Conservation (phyloP, 164 flowering plant species). For the Platanus orientalis region DNA sequence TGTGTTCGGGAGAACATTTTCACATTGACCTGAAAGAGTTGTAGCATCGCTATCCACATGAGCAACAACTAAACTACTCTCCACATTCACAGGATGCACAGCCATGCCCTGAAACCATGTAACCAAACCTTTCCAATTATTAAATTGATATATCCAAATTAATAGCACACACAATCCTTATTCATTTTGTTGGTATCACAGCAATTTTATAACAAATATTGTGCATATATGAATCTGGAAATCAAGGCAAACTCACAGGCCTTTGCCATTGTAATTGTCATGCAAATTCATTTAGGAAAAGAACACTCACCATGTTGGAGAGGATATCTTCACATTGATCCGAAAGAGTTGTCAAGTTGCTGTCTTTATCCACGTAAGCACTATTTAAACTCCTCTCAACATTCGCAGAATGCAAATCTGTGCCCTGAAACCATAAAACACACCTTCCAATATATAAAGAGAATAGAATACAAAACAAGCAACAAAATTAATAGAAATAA, state of each 20-base stretch:
- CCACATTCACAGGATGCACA: constrained; percentile 7
- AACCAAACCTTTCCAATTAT: not conserved
- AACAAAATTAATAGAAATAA: not conserved
- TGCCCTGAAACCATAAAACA: constrained; percentile 22
- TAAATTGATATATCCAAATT: too few species aligned
- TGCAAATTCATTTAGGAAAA: too few species aligned
- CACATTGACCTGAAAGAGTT: constrained; percentile 12
- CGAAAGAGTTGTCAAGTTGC: constrained; percentile 12
- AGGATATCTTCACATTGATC: constrained; percentile 14
- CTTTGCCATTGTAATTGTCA: too few species aligned
- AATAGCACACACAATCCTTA: too few species aligned
- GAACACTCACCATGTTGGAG: constrained; percentile 7
- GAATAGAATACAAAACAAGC: too few species aligned
- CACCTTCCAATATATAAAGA: too few species aligned
- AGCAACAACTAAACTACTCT: constrained; percentile 13
- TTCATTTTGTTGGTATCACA: too few species aligned
- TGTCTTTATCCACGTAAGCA: constrained; percentile 6
- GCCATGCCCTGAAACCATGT: constrained; percentile 19
- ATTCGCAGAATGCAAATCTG: constrained; percentile 5
- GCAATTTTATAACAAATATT: too few species aligned
- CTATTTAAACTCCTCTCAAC: constrained; percentile 15
- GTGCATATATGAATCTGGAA: too few species aligned
- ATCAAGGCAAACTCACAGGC: too few species aligned
- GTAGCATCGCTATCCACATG: constrained; percentile 8
- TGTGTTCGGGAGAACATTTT: constrained; percentile 7